Base-by-base conservation (phyloP, 305 asterid genomes). In the Fraxinus dipetala region DNA sequence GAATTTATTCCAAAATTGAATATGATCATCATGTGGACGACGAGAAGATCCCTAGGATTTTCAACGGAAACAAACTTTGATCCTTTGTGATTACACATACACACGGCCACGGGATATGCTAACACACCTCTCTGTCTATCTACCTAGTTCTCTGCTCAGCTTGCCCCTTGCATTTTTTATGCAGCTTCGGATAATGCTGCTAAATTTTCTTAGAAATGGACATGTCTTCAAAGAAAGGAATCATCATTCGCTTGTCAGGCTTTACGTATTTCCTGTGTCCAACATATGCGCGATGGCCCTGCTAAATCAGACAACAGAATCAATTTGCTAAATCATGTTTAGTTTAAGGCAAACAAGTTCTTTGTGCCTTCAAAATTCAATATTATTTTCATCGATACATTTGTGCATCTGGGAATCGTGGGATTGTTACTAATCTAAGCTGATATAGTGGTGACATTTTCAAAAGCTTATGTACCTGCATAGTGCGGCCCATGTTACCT, bases 231-330 rank as follows among this genome's bases (percentile, higher is more conserved):
- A 90, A 85, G 86, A 87, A 78, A 0, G 90, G 90, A 34, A 90
- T 84, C 92, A 91, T 89, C 89, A 87, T 83, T 59, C 93, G 75
- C 90, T 92, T 92, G 88, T 92, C 90, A 2, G 95, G 95, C 87
- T 81, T 91, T 83, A 90, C 86, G 79, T 87, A 78, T 79, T 91
- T 91, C 85, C 85, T 80, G 54, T 92, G 95, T 31, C 97, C 94
- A 5, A 89, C 87, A 24, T 90, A 92, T 22, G 95, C 92, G 3
- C 95, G 88, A 61, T 91, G 94, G 0, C 97, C 97, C 95, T 89
- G 56, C 32, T 16, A 28, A 79, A 59, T 61, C 5, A 61, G 31
- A 61, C 32, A 61, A 7, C 32, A 61, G 0, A 61, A 61, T 61
- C 70, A 20, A 22, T 20, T 61, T 43, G n/a, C 4, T n/a, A 56